A percentile compares a stretch with the other conserved stretches of the same genome.
Conservation (phyloP, 306 rosid genomes). For the Dryas alaskensis region DNA sequence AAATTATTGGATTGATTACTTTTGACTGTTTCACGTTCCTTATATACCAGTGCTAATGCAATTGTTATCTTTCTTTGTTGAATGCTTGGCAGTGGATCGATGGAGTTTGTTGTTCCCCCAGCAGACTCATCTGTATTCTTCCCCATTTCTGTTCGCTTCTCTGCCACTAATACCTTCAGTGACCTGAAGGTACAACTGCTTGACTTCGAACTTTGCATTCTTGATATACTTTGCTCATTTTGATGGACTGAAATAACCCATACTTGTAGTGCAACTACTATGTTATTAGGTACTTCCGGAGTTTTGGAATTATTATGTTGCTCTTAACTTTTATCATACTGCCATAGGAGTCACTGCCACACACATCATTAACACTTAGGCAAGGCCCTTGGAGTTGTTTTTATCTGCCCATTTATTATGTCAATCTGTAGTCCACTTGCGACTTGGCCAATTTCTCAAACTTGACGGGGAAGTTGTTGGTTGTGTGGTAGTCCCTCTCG, state of each 20-base stretch:
- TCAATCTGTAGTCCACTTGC: not conserved
- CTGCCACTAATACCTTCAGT: conserved; percentile 76
- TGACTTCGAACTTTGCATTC: not conserved
- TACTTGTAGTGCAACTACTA: not conserved
- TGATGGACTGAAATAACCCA: not conserved
- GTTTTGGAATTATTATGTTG: not conserved
- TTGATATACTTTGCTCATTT: conserved; percentile 1
- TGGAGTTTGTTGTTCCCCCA: conserved; percentile 93
- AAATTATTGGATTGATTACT: conserved; percentile 4
- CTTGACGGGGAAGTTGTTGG: not conserved
- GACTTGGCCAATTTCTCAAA: not conserved
- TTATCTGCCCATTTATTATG: not conserved
- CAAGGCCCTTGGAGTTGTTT: not conserved
- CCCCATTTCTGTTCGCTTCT: conserved; percentile 78
- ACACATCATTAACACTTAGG: not conserved
- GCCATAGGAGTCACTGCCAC: not conserved
- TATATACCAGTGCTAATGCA: not conserved
- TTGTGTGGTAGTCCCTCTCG: not conserved
- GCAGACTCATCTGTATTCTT: conserved; percentile 82
- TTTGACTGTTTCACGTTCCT: not conserved
- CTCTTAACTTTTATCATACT: not conserved
- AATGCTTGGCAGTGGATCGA: conserved; percentile 68
- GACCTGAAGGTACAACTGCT: conserved; percentile 69
- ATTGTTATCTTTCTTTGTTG: not conserved
- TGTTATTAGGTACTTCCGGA: not conserved